Evolutionary conservation across 176 grass and related monocot genomes (phyloP).

Genomic region (Urochloa ruziziensis): DNA sequence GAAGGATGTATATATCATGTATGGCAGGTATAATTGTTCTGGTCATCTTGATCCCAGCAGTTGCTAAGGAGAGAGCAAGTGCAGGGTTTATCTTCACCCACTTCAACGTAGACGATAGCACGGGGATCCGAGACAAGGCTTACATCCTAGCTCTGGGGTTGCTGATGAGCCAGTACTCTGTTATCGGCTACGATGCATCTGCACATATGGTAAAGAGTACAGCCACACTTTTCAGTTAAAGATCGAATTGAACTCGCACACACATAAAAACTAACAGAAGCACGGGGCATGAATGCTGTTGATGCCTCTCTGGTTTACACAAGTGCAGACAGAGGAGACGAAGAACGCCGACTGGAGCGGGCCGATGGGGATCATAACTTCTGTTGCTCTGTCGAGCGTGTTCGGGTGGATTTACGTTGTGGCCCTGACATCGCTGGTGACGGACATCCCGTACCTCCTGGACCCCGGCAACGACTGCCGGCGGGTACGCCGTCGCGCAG

Average conservation of each 20-base stretch:
- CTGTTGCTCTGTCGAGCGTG: slow-evolving; percentile 45
- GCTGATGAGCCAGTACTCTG: slow-evolving; percentile 65
- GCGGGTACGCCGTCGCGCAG: slow-evolving; percentile 63
- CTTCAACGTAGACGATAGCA: slow-evolving; percentile 61
- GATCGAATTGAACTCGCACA: too few species aligned
- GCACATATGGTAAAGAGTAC: slow-evolving; percentile 52
- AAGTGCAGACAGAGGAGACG: slow-evolving; percentile 57
- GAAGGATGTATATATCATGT: background rate
- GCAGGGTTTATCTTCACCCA: slow-evolving; percentile 60
- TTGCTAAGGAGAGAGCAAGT: slow-evolving; percentile 52
- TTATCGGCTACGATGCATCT: slow-evolving; percentile 58
- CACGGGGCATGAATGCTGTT: background rate
- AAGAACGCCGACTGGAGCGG: slow-evolving; percentile 60
- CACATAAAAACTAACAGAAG: background rate
- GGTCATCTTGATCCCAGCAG: slow-evolving; percentile 46
- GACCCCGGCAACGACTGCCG: slow-evolving; percentile 46
- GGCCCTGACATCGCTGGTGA: slow-evolving; percentile 40
- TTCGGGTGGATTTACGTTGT: slow-evolving; percentile 62
- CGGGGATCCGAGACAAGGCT: slow-evolving; percentile 35
- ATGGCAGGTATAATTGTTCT: slow-evolving; percentile 38
- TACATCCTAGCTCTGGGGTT: slow-evolving; percentile 64
- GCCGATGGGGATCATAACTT: slow-evolving; percentile 52
- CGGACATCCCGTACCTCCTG: slow-evolving; percentile 56
- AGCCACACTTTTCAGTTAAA: background rate
- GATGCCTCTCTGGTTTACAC: background rate